Percentiles rank a stretch among this genome's conserved stretches.
Conservation (phyloP, 106 monocot genomes). For the Iris macrosiphon region DNA sequence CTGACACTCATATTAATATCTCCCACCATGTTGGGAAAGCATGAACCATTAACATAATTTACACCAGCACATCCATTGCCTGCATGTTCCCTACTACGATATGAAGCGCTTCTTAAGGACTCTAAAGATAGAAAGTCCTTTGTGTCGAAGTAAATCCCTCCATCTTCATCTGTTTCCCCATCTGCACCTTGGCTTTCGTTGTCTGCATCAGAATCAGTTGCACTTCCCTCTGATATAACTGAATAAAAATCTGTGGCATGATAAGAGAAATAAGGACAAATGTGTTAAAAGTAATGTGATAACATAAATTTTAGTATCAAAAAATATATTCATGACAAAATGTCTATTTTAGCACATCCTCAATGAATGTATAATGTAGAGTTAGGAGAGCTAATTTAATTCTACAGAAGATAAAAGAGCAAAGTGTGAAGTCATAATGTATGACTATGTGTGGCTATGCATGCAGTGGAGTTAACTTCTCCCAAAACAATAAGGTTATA, state of each 20-base stretch:
- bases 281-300: too few relatives aligned
- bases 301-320: too few relatives aligned
- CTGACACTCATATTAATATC: slow-evolving; percentile 20
- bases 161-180: slow-evolving; percentile 77
- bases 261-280: too few relatives aligned
- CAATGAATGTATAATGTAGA: too few relatives aligned
- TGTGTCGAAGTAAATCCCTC: slow-evolving; percentile 72
- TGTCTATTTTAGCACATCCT: too few relatives aligned
- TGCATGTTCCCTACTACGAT: slow-evolving; percentile 46
- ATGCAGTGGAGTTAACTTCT: too few relatives aligned
- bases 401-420: too few relatives aligned
- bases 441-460: too few relatives aligned
- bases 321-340: too few relatives aligned
- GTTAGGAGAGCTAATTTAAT: too few relatives aligned
- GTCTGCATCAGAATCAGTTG: slow-evolving; percentile 70
- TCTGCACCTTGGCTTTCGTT: slow-evolving; percentile 78
- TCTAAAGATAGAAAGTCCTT: slow-evolving; percentile 69
- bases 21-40: slow-evolving; percentile 12
- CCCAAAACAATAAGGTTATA: too few relatives aligned
- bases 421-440: too few relatives aligned
- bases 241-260: slow-evolving; percentile 72
- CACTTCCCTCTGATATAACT: slow-evolving; percentile 72
- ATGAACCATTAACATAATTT: slow-evolving; percentile 15
- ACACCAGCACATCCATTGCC: slow-evolving; percentile 28
- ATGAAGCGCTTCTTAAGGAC: slow-evolving; percentile 69